Evolutionary conservation across 495 filamentous ascomycete species (phyloP), one percentile per base, ranked within the genome.

Genomic region (Staphylotrichum longicolle): DNA sequence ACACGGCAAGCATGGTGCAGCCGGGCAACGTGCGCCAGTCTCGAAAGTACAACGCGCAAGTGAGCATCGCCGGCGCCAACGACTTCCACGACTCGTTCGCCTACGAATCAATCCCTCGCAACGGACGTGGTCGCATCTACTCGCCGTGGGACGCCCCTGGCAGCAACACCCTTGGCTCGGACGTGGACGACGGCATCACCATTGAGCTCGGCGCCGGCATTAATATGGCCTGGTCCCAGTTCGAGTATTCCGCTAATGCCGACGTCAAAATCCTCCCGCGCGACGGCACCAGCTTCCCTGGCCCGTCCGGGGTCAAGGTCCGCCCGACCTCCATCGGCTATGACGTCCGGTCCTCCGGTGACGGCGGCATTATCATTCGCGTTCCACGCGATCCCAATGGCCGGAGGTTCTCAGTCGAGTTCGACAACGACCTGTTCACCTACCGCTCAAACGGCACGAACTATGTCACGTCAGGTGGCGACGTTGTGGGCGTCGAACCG

Each of bases 351-450:
- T n/a, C n/a, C n/a, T n/a, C n/a, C n/a, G n/a, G n/a, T n/a, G n/a
- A n/a, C n/a, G n/a, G 47, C 20, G 20, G 47, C 30, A 50, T 50
- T 4, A 50, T 50, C 47, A 50, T 50, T 9, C 47, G 47, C 27
- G 47, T 50, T 0, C 47, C 47, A 2, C 27, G 20, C 20, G 47
- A 50, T 15, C 2, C 47, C 27, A 50, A 33, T 5, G 47, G 47
- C 47, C 47, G 47, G 47, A 50, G 27, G 47, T 50, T 50, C 47
- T 50, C 47, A 27, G 47, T 50, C 30, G 47, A 50, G 47, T 50
- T 50, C 27, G 30, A 50, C 47, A 33, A 50, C 9, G 47, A 50
- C 11, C 27, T 50, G 5, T 50, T 27, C 47, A 50, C 47, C 27
- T 50, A 50, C 47, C 47, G 47, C 20, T 50, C 47, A 3, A 27